These are phyloP conservation scores for Apiospora sp. DNA, from an alignment of 2,329 filamentous ascomycete genomes.

Conservation along the genomic window DNA sequence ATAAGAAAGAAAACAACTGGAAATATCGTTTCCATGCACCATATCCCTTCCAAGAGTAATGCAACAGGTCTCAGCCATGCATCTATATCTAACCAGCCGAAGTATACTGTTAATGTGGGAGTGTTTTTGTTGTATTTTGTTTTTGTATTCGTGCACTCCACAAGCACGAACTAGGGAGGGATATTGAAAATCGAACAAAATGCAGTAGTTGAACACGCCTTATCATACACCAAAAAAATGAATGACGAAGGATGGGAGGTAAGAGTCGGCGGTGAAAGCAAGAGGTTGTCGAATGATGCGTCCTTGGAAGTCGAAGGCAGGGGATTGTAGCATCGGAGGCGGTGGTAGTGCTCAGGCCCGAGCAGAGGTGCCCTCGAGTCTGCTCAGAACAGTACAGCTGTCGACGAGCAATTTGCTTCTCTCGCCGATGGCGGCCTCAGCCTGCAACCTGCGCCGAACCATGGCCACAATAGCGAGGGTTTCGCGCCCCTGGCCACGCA, in stretches of 20 bases:
- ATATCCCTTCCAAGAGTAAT: neutral
- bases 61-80: neutral
- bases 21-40: neutral
- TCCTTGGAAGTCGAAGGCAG: neutral
- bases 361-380: conserved; percentile 55
- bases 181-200: neutral
- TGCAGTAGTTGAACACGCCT: neutral
- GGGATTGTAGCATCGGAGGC: neutral
- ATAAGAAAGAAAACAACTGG: conserved; percentile 3
- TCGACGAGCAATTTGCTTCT: conserved; percentile 61
- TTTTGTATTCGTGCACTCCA: neutral
- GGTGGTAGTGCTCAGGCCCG: neutral
- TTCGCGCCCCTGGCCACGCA: conserved; percentile 49
- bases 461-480: conserved; percentile 57
- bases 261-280: neutral
- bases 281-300: neutral
- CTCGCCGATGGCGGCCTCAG: conserved; percentile 55
- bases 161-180: neutral
- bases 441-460: conserved; percentile 55
- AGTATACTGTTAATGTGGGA: neutral
- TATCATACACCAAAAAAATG: neutral
- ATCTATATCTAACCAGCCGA: conserved; percentile 9
- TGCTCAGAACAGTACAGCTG: conserved; percentile 59
- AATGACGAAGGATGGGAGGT: neutral
- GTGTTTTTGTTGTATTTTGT: neutral